A percentile compares a stretch with the other conserved stretches of the same genome.
These are phyloP conservation scores for Lentinula sp. DNA, from an alignment of 768 basidiomycete species.

Conservation along the genomic window DNA sequence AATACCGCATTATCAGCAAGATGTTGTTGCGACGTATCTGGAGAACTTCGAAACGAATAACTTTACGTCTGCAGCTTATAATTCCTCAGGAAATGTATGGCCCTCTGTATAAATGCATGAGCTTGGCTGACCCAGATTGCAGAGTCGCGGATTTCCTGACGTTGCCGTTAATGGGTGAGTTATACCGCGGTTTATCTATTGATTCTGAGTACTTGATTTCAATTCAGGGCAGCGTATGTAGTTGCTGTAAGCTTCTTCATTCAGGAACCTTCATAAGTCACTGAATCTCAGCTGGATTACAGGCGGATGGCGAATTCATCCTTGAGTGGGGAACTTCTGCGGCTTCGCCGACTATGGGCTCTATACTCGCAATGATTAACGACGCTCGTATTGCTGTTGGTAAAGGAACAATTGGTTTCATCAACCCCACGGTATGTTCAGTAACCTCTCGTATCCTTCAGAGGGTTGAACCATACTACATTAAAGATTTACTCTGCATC, in stretches of 20 bases:
- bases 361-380: conserved; percentile 38
- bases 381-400: conserved; percentile 28
- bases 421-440: conserved; percentile 30
- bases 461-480: background rate
- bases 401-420: conserved; percentile 30
- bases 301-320: conserved; percentile 23
- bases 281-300: background rate
- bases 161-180: conserved; percentile 40
- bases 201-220: conserved; percentile 10
- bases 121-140: background rate
- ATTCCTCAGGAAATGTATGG: conserved; percentile 32
- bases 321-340: conserved; percentile 43
- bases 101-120: conserved; percentile 12
- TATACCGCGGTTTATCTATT: background rate
- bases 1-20: conserved; percentile 39
- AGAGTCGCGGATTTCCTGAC: conserved; percentile 48
- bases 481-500: conserved; percentile 13
- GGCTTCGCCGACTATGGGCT: conserved; percentile 35
- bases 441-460: conserved; percentile 7
- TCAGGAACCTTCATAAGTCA: background rate
- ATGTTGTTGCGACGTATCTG: conserved; percentile 33
- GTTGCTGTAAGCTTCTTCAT: conserved; percentile 24
- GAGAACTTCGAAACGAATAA: conserved; percentile 27
- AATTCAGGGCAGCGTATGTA: conserved; percentile 13
- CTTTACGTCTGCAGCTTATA: conserved; percentile 34